phyloP scores from a whole-genome alignment of 768 basidiomycete genomes.

The Sistotremastrum suecicum region DNA sequence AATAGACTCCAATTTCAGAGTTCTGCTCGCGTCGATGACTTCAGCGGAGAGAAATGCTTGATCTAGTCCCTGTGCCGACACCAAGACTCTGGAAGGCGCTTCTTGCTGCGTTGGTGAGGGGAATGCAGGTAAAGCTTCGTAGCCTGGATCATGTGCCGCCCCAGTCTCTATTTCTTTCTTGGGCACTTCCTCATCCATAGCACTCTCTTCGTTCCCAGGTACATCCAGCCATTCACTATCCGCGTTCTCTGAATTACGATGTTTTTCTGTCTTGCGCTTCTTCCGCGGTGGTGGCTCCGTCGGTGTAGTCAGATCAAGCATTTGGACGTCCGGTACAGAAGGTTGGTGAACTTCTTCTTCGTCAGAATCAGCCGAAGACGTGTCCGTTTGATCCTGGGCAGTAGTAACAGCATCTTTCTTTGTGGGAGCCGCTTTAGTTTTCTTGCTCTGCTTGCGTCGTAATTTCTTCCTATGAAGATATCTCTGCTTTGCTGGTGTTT shows the following conservation, averaged over 20 bases:
- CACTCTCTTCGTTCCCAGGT: background rate
- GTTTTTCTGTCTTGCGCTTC: slow-evolving; percentile 11
- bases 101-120: slow-evolving; percentile 52
- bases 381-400: slow-evolving; percentile 12
- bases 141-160: slow-evolving; percentile 7
- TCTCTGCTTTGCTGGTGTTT: slow-evolving; percentile 59
- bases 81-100: slow-evolving; percentile 53
- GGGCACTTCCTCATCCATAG: slow-evolving; percentile 4
- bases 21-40: slow-evolving; percentile 41
- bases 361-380: slow-evolving; percentile 12
- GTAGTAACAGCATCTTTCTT: slow-evolving; percentile 8
- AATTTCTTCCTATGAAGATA: slow-evolving; percentile 64
- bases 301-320: too few species aligned
- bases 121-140: slow-evolving; percentile 44
- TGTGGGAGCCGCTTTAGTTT: slow-evolving; percentile 14
- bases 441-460: slow-evolving; percentile 39
- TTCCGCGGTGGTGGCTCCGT: slow-evolving; percentile 6
- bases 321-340: too few species aligned
- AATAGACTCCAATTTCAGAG: slow-evolving; percentile 18
- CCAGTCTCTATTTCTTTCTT: slow-evolving; percentile 3
- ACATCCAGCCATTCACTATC: slow-evolving; percentile 11
- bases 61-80: slow-evolving; percentile 71
- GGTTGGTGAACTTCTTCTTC: slow-evolving; percentile 5
- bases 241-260: slow-evolving; percentile 6
- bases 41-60: slow-evolving; percentile 56